Conservation (phyloP, 202 grass and related monocot species). For the Saccharum hybrid region DNA sequence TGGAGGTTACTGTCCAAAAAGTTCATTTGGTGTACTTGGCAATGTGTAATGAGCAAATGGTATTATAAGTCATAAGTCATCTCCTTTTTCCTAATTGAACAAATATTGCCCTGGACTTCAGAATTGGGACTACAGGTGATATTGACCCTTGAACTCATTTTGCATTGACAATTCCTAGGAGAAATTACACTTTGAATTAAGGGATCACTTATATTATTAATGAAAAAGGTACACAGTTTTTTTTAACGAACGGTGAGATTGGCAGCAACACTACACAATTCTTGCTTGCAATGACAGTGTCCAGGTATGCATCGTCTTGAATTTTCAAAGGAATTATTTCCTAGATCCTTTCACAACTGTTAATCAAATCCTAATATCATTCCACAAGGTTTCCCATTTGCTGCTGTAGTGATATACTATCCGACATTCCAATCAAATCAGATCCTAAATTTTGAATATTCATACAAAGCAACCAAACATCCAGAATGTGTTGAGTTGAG, state of each 20-base stretch:
- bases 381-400: not conserved
- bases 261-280: not conserved
- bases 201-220: not conserved
- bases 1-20: slow-evolving; percentile 53
- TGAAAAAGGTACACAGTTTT: not conserved
- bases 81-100: not conserved
- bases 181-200: not conserved
- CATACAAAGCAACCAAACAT: not conserved
- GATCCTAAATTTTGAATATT: not conserved
- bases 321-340: not conserved
- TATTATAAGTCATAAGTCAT: not conserved
- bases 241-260: not conserved
- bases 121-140: not conserved
- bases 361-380: not conserved
- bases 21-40: slow-evolving; percentile 1
- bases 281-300: slow-evolving; percentile 74
- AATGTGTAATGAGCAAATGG: slow-evolving; percentile 4
- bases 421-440: not conserved
- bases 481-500: not conserved
- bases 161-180: slow-evolving; percentile 1
- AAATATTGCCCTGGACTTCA: not conserved
- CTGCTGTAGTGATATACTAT: not conserved
- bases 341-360: not conserved
- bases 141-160: not conserved
- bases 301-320: slow-evolving; percentile 67